These are phyloP conservation scores for Suillus variegatus DNA, from an alignment of 768 basidiomycete species.

Conservation along the genomic window DNA sequence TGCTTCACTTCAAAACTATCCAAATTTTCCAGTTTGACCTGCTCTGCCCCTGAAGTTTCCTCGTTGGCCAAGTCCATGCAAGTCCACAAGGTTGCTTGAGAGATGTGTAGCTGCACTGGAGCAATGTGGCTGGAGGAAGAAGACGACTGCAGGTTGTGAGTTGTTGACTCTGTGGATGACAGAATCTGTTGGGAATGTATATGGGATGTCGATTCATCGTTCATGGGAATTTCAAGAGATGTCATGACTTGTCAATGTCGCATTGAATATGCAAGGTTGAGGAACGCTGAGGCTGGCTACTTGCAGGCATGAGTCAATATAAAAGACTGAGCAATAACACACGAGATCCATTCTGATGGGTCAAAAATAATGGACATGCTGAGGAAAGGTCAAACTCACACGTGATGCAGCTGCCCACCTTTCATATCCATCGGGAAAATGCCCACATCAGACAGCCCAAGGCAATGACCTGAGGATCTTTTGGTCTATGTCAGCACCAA, in stretches of 20 bases:
- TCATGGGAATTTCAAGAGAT: slow-evolving; percentile 24
- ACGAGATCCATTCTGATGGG: too few relatives aligned
- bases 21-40: slow-evolving; percentile 3
- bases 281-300: background rate
- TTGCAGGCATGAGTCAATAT: background rate
- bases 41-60: slow-evolving; percentile 7
- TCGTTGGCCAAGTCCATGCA: slow-evolving; percentile 14
- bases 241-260: slow-evolving; percentile 24
- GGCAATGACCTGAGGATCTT: too few relatives aligned
- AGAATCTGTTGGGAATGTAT: background rate
- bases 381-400: too few relatives aligned
- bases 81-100: slow-evolving; percentile 31
- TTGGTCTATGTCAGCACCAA: too few relatives aligned
- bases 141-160: slow-evolving; percentile 2
- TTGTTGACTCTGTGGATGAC: slow-evolving; percentile 5
- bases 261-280: slow-evolving; percentile 17
- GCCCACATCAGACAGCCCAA: too few relatives aligned
- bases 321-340: background rate
- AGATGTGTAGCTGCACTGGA: slow-evolving; percentile 12
- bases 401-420: too few relatives aligned
- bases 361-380: too few relatives aligned
- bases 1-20: background rate
- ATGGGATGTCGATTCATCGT: slow-evolving; percentile 15
- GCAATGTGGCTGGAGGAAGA: slow-evolving; percentile 20
- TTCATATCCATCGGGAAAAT: background rate